Evolutionary conservation across 768 basidiomycete genomes (phyloP).

Genomic region (Cystobasidium tubakii): DNA sequence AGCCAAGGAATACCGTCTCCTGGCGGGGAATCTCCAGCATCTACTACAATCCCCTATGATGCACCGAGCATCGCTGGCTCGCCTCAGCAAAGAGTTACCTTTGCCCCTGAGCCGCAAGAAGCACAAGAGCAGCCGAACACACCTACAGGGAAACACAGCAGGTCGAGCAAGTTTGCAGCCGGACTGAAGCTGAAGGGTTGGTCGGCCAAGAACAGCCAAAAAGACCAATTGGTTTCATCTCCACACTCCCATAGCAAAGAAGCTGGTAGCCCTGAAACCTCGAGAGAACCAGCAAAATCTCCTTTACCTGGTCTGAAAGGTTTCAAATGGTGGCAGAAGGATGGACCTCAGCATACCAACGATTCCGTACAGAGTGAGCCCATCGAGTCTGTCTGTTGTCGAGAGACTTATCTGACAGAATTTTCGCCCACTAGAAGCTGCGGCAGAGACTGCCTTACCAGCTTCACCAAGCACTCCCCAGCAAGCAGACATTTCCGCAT

Average conservation of each 20-base stretch:
- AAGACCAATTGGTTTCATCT: neutral
- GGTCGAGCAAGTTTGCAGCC: neutral
- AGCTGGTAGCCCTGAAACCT: neutral
- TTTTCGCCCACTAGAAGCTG: neutral
- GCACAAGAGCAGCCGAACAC: neutral
- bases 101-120: neutral
- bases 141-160: neutral
- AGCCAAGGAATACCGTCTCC: neutral
- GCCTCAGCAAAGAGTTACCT: neutral
- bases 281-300: neutral
- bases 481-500: neutral
- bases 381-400: neutral
- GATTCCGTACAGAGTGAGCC: conserved; percentile 19
- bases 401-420: neutral
- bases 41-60: conserved; percentile 14
- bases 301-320: conserved; percentile 3
- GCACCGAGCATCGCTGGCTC: neutral
- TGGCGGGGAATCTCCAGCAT: conserved; percentile 1
- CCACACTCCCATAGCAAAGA: neutral
- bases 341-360: neutral
- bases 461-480: conserved; percentile 6
- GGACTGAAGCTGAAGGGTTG: conserved; percentile 17
- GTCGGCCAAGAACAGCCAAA: neutral
- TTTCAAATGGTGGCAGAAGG: conserved; percentile 35
- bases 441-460: conserved; percentile 2